phyloP scores from a whole-genome alignment of 2,329 filamentous ascomycete genomes.

The Claviceps humidiphila region DNA sequence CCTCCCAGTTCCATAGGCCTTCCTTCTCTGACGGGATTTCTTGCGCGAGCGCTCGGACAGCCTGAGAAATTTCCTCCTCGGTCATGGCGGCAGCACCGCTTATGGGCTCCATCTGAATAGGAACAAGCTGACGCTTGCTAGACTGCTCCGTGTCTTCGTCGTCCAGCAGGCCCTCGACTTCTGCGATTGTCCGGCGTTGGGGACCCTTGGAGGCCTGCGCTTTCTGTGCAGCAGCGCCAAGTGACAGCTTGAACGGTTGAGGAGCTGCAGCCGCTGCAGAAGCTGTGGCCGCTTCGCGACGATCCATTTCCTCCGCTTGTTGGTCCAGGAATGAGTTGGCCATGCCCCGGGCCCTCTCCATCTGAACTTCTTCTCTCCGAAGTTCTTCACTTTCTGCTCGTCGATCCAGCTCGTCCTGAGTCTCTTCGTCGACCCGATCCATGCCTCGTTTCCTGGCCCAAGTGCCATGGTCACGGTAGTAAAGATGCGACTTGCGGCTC shows the following conservation, averaged over 20 bases:
- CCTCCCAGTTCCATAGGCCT: slow-evolving; percentile 80
- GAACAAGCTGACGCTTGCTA: slow-evolving; percentile 62
- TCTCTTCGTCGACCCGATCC: slow-evolving; percentile 61
- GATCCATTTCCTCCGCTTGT: slow-evolving; percentile 64
- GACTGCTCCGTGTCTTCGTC: slow-evolving; percentile 75
- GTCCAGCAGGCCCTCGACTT: slow-evolving; percentile 87
- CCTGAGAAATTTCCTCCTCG: slow-evolving; percentile 76
- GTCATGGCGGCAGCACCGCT: slow-evolving; percentile 52
- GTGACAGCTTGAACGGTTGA: slow-evolving; percentile 80
- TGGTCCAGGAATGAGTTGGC: slow-evolving; percentile 83
- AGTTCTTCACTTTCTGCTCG: slow-evolving; percentile 63
- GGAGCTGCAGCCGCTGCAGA: slow-evolving; percentile 32
- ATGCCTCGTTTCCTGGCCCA: slow-evolving; percentile 73
- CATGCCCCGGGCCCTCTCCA: slow-evolving; percentile 69
- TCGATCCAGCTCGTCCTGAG: slow-evolving; percentile 72
- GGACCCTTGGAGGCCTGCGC: slow-evolving; percentile 42
- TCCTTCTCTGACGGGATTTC: slow-evolving; percentile 83
- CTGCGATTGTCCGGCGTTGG: slow-evolving; percentile 68
- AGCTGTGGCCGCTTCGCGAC: slow-evolving; percentile 25
- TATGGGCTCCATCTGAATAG: slow-evolving; percentile 67
- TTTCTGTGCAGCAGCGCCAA: slow-evolving; percentile 76
- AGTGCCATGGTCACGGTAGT: slow-evolving; percentile 73
- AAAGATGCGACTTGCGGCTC: slow-evolving; percentile 57
- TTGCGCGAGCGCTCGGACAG: slow-evolving; percentile 66
- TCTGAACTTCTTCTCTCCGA: slow-evolving; percentile 53